phyloP scores from a whole-genome alignment of 805 yeast species.

The Lipomyces yamanashiensis region DNA sequence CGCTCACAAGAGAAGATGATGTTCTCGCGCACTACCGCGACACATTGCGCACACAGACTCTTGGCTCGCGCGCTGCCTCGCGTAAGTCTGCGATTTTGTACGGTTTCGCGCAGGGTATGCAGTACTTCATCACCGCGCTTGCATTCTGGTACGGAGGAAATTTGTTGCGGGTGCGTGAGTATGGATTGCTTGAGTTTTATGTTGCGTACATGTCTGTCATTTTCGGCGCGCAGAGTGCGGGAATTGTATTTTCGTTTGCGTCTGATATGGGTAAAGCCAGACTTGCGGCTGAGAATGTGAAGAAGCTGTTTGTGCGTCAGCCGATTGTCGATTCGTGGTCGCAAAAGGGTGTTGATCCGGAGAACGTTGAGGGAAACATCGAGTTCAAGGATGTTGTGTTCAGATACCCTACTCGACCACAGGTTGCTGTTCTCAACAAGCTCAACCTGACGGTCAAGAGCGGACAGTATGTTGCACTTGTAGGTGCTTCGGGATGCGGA shows the following conservation, averaged over 20 bases:
- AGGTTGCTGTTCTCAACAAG: constrained; percentile 40
- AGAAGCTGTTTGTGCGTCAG: constrained; percentile 42
- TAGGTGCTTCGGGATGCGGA: constrained; percentile 77
- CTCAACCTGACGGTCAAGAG: constrained; percentile 55
- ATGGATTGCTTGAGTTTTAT: constrained; percentile 46
- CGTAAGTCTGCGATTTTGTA: constrained; percentile 44
- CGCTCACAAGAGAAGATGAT: constrained; percentile 50
- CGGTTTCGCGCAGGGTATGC: constrained; percentile 49
- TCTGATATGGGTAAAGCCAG: constrained; percentile 53
- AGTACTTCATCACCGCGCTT: constrained; percentile 50
- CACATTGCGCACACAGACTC: constrained; percentile 29
- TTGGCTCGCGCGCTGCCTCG: constrained; percentile 45
- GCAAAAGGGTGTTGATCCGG: constrained; percentile 39
- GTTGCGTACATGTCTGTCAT: constrained; percentile 49
- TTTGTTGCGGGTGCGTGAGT: constrained; percentile 43
- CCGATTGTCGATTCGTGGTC: constrained; percentile 49
- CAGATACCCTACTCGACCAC: constrained; percentile 43
- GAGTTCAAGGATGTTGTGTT: constrained; percentile 49
- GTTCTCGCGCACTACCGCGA: constrained; percentile 44
- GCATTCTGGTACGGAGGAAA: constrained; percentile 54
- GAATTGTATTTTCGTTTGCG: constrained; percentile 49
- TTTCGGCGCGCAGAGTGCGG: constrained; percentile 53
- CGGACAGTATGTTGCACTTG: constrained; percentile 85
- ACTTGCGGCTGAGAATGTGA: constrained; percentile 46
- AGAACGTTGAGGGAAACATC: constrained; percentile 56